Percentiles rank a stretch among this genome's conserved stretches.
Conservation (phyloP, 352 stramenopile species). For the Pythium sukuiense region DNA sequence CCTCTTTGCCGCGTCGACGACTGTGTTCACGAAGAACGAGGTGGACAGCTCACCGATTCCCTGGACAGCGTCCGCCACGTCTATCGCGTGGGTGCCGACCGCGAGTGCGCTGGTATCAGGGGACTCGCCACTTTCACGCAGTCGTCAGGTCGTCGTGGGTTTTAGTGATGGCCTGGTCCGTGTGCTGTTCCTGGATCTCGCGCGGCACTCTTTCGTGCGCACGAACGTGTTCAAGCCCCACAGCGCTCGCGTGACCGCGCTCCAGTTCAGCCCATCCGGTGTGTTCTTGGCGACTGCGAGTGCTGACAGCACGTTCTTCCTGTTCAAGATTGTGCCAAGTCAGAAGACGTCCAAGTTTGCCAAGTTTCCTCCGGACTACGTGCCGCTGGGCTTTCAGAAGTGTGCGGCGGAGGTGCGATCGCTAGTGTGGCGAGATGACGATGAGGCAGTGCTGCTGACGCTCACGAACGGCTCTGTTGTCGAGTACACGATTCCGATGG, state of each 20-base stretch:
- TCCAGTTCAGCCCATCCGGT: conserved; percentile 73
- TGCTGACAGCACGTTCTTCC: conserved; percentile 83
- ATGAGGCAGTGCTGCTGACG: conserved; percentile 66
- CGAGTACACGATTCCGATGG: conserved; percentile 58
- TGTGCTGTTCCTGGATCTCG: conserved; percentile 58
- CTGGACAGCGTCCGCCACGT: conserved; percentile 46
- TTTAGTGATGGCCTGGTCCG: conserved; percentile 90
- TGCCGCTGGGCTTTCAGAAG: conserved; percentile 77
- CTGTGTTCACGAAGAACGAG: conserved; percentile 19
- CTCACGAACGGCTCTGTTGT: conserved; percentile 55
- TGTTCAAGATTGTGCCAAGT: conserved; percentile 72
- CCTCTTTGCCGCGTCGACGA: conserved; percentile 33
- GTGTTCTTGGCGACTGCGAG: conserved; percentile 75
- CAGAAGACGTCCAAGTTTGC: conserved; percentile 52
- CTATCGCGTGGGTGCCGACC: conserved; percentile 76
- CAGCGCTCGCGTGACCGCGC: conserved; percentile 56
- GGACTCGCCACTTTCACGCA: conserved; percentile 36
- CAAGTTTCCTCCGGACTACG: conserved; percentile 60
- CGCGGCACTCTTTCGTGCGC: conserved; percentile 49
- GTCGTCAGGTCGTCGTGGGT: conserved; percentile 83
- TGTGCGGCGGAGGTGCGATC: conserved; percentile 31
- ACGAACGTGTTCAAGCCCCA: conserved; percentile 91
- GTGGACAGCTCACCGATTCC: conserved; percentile 25
- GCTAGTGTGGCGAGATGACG: conserved; percentile 73
- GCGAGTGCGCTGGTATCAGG: conserved; percentile 39